A percentile compares a stretch with the other conserved stretches of the same genome.
These are phyloP conservation scores for Plectosphaerella plurivora DNA, from an alignment of 2,329 filamentous ascomycete species.

Conservation along the genomic window DNA sequence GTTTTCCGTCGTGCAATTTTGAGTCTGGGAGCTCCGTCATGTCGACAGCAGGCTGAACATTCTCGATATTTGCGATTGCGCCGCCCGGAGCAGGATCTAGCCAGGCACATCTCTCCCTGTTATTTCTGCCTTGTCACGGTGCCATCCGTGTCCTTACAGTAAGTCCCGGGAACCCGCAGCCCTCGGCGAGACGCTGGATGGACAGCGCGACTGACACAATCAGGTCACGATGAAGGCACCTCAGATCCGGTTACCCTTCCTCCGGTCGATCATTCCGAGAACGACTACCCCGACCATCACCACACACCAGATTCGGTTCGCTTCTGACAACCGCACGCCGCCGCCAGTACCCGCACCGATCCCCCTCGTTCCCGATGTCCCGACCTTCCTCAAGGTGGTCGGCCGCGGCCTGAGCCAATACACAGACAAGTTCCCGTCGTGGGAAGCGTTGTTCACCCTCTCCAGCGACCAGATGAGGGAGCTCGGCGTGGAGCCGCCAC, in stretches of 20 bases:
- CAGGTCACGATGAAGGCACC: conserved; percentile 12
- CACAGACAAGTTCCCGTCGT: conserved; percentile 80
- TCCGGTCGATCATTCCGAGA: conserved; percentile 10
- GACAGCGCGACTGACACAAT: not conserved
- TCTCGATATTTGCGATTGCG: no score
- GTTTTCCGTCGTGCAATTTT: no score
- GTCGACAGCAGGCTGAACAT: no score
- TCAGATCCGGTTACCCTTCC: conserved; percentile 6
- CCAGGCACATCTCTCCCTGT: no score
- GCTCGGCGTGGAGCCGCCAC: conserved; percentile 80
- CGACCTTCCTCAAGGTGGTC: conserved; percentile 85
- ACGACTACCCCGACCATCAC: conserved; percentile 16
- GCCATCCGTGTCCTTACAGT: no score
- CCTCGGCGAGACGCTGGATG: no score
- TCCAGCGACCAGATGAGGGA: conserved; percentile 74
- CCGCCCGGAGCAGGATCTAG: no score
- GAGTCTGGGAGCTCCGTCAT: no score
- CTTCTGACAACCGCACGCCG: conserved; percentile 34
- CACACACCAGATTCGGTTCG: conserved; percentile 33
- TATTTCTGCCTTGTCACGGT: no score
- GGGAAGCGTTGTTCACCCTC: conserved; percentile 85
- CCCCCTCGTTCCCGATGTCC: conserved; percentile 78
- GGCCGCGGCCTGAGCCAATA: conserved; percentile 82
- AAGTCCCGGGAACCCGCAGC: no score
- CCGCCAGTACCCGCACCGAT: conserved; percentile 62